Percentiles rank a stretch among this genome's conserved stretches.
Conservation (phyloP, 164 flowering plant genomes). For the Magnolia changhungtana region DNA sequence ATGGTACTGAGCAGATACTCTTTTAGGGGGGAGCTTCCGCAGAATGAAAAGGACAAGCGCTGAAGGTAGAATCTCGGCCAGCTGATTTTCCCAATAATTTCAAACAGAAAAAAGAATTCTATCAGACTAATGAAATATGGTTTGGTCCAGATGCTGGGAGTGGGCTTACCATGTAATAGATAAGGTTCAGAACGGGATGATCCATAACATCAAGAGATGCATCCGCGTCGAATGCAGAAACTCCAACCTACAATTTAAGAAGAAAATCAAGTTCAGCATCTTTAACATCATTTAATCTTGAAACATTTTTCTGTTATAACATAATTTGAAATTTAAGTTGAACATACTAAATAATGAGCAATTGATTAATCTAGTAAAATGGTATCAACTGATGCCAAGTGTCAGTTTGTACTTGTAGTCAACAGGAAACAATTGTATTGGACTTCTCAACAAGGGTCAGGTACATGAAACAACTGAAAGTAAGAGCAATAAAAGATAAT, state of each 20-base stretch:
- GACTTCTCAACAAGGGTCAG: no score
- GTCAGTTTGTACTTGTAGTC: no score
- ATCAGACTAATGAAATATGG: not conserved
- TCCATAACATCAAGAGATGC: constrained; percentile 82
- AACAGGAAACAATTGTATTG: no score
- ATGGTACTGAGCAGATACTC: constrained; percentile 83
- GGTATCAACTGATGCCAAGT: no score
- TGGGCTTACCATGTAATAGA: constrained; percentile 70
- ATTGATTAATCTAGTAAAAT: not conserved
- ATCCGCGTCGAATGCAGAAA: constrained; percentile 75
- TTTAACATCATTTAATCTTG: not conserved
- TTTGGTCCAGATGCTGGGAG: not conserved
- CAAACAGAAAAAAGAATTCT: not conserved
- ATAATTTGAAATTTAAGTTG: not conserved
- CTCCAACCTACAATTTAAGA: constrained; percentile 44
- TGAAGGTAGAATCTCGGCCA: constrained; percentile 86
- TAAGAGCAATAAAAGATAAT: not conserved
- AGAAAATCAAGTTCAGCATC: not conserved
- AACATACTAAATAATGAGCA: not conserved
- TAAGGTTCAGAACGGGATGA: constrained; percentile 78
- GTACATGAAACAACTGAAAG: not conserved
- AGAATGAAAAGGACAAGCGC: constrained; percentile 88
- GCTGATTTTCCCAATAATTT: constrained; percentile 34
- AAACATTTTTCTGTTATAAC: not conserved
- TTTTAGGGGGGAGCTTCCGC: constrained; percentile 89